Percentiles rank a stretch among this genome's conserved stretches.
These are phyloP conservation scores for Nakaseomyces nivariensis DNA, from an alignment of 1,139 yeast genomes.

Conservation along the genomic window DNA sequence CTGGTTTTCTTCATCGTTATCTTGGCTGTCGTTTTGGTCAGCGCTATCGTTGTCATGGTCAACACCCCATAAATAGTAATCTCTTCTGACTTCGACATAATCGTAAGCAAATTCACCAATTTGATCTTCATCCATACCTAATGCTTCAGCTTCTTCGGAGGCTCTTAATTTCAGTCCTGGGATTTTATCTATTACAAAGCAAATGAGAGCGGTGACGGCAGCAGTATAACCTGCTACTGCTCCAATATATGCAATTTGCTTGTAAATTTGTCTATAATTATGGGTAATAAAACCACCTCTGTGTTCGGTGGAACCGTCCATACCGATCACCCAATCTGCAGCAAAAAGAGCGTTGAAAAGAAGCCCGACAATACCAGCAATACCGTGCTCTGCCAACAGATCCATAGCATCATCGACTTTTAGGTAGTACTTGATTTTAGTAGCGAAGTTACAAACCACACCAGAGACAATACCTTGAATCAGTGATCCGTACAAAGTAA, in stretches of 20 bases:
- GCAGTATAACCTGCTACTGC: slow-evolving; percentile 72
- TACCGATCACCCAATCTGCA: slow-evolving; percentile 78
- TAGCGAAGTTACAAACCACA: slow-evolving; percentile 77
- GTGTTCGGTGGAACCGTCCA: slow-evolving; percentile 74
- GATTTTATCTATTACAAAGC: slow-evolving; percentile 61
- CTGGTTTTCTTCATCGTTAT: background rate
- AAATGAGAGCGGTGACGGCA: slow-evolving; percentile 67
- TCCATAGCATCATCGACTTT: slow-evolving; percentile 88
- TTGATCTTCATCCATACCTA: slow-evolving; percentile 93
- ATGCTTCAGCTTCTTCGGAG: slow-evolving; percentile 73
- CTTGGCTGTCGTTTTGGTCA: background rate
- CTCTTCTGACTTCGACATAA: slow-evolving; percentile 92
- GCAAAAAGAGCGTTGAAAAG: slow-evolving; percentile 83
- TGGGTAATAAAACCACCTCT: slow-evolving; percentile 89
- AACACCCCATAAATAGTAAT: slow-evolving; percentile 63
- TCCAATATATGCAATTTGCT: slow-evolving; percentile 71
- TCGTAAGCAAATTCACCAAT: slow-evolving; percentile 98
- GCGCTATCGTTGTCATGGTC: slow-evolving; percentile 19
- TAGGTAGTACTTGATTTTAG: slow-evolving; percentile 73
- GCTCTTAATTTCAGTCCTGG: slow-evolving; percentile 81
- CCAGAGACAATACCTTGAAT: slow-evolving; percentile 77
- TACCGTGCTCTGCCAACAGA: slow-evolving; percentile 95
- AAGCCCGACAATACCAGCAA: slow-evolving; percentile 87
- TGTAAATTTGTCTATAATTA: slow-evolving; percentile 84
- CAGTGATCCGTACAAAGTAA: slow-evolving; percentile 87